These are phyloP conservation scores for Ilyonectria robusta DNA, from an alignment of 2,329 filamentous ascomycete genomes.

Conservation along the genomic window DNA sequence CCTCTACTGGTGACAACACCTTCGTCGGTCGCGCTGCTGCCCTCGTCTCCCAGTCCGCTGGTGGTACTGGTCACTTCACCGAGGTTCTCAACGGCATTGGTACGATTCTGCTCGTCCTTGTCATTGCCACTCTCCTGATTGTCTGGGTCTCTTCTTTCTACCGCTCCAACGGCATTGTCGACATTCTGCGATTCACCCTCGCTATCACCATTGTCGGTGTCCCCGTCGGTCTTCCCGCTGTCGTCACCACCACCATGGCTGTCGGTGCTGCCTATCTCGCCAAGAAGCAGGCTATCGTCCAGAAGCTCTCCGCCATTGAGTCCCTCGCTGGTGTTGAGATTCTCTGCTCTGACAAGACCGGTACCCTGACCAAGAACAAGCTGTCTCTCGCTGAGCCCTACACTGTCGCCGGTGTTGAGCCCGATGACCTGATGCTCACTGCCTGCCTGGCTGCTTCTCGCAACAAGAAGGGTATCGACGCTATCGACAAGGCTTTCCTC, in stretches of 20 bases:
- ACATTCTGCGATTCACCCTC: slow-evolving; percentile 86
- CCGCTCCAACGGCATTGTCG: slow-evolving; percentile 84
- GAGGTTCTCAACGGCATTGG: slow-evolving; percentile 91
- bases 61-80: slow-evolving; percentile 88
- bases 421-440: slow-evolving; percentile 92
- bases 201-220: slow-evolving; percentile 94
- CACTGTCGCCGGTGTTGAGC: slow-evolving; percentile 84
- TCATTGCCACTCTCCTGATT: slow-evolving; percentile 83
- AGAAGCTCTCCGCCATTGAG: slow-evolving; percentile 93
- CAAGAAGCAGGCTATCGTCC: slow-evolving; percentile 93
- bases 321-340: slow-evolving; percentile 94
- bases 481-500: slow-evolving; percentile 95
- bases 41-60: slow-evolving; percentile 82
- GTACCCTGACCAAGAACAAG: slow-evolving; percentile 95
- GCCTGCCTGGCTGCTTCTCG: slow-evolving; percentile 90
- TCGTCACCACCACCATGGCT: slow-evolving; percentile 96
- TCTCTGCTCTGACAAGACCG: slow-evolving; percentile 95
- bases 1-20: slow-evolving; percentile 88
- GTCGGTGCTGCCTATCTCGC: slow-evolving; percentile 92
- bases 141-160: slow-evolving; percentile 93
- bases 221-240: slow-evolving; percentile 91
- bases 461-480: slow-evolving; percentile 96
- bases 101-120: slow-evolving; percentile 82
- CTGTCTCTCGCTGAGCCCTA: slow-evolving; percentile 89
- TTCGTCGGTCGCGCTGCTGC: slow-evolving; percentile 92